Conservation (phyloP, 208 protist genomes). For the Acanthamoeba polyphaga region DNA sequence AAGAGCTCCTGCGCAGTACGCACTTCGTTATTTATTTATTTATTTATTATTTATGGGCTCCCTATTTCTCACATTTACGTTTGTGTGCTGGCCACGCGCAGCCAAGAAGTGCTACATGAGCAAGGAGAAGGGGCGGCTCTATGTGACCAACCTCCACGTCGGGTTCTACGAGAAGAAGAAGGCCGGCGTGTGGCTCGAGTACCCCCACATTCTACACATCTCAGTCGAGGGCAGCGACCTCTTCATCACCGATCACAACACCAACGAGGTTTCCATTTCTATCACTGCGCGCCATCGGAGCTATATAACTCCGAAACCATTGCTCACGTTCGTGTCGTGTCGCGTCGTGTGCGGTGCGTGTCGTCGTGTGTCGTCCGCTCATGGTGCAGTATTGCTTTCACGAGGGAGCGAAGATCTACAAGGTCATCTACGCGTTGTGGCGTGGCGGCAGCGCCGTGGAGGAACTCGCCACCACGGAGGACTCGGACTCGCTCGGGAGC, state of each 20-base stretch:
- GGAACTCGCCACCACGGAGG: background rate
- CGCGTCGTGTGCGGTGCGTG: background rate
- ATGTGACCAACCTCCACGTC: slow-evolving; percentile 27
- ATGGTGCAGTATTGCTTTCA: slow-evolving; percentile 24
- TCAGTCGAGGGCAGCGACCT: slow-evolving; percentile 4
- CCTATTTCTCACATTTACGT: background rate
- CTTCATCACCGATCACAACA: slow-evolving; percentile 27
- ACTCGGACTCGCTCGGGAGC: slow-evolving; percentile 41
- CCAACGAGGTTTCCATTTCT: background rate
- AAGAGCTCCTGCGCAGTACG: slow-evolving; percentile 41
- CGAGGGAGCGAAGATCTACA: slow-evolving; percentile 29
- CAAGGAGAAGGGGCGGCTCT: slow-evolving; percentile 40
- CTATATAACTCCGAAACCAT: background rate
- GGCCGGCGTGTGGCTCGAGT: slow-evolving; percentile 39
- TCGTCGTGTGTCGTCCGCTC: background rate
- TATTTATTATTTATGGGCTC: background rate
- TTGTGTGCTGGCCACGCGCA: background rate
- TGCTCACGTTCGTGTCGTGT: background rate
- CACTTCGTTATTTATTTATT: background rate
- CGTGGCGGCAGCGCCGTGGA: background rate
- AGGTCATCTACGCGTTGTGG: background rate
- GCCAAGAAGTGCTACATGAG: background rate
- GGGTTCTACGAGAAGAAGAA: slow-evolving; percentile 56
- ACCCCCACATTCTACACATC: slow-evolving; percentile 3
- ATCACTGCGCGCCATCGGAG: background rate